Percentiles rank a stretch among this genome's conserved stretches.
These are phyloP conservation scores for Lentinula novae-zelandiae DNA, from an alignment of 1,284 basidiomycete species.

Conservation along the genomic window DNA sequence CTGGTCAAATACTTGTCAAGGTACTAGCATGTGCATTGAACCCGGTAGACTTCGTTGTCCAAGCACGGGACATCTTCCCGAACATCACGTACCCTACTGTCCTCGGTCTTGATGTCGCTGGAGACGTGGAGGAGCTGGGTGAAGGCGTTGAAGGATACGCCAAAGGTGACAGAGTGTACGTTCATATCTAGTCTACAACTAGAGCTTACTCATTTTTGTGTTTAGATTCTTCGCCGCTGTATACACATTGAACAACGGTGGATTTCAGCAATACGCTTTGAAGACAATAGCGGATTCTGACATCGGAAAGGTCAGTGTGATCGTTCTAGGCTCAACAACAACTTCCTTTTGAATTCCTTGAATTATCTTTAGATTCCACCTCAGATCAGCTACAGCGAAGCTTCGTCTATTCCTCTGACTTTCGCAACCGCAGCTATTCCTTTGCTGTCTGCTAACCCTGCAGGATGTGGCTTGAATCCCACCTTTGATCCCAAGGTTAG, in stretches of 20 bases:
- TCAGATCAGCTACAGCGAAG: slow-evolving; percentile 3
- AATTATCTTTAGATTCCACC: slow-evolving; percentile 5
- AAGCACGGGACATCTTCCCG: slow-evolving; percentile 23
- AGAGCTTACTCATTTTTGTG: too few species aligned
- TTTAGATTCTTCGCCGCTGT: neutral
- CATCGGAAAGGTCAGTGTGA: neutral
- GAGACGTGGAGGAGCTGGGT: slow-evolving; percentile 39
- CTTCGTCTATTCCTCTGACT: slow-evolving; percentile 3
- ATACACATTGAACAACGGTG: neutral
- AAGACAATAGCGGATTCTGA: neutral
- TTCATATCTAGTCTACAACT: neutral
- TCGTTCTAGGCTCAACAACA: neutral
- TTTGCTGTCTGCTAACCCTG: neutral
- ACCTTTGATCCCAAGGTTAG: slow-evolving; percentile 6
- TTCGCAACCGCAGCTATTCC: slow-evolving; percentile 6
- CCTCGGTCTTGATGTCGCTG: slow-evolving; percentile 45
- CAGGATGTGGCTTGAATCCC: slow-evolving; percentile 10
- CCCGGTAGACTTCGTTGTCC: slow-evolving; percentile 39
- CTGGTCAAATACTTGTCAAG: slow-evolving; percentile 39
- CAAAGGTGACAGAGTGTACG: slow-evolving; percentile 13
- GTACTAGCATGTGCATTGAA: slow-evolving; percentile 35
- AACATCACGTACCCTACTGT: slow-evolving; percentile 29
- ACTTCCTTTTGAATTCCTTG: neutral
- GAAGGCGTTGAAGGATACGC: slow-evolving; percentile 23
- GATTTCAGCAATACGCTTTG: slow-evolving; percentile 10